These are phyloP conservation scores for Musa itinerans DNA, from an alignment of 176 grass and related monocot genomes.

Conservation along the genomic window DNA sequence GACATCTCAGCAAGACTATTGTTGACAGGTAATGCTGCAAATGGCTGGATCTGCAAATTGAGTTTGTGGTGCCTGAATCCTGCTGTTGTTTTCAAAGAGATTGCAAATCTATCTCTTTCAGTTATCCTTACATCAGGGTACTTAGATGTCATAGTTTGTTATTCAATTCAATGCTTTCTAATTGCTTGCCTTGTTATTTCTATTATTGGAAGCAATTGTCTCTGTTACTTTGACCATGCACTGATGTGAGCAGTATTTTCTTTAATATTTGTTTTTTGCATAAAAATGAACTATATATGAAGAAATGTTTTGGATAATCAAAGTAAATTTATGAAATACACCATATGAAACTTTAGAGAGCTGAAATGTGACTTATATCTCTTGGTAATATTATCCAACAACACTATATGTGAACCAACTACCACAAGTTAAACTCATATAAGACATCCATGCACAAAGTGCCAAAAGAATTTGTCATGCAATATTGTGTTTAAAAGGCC, in stretches of 20 bases:
- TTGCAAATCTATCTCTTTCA: slow-evolving; percentile 65
- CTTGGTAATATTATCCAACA: too few species aligned
- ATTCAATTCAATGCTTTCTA: not conserved
- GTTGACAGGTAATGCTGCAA: slow-evolving; percentile 39
- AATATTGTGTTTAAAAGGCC: too few species aligned
- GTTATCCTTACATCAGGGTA: slow-evolving; percentile 96
- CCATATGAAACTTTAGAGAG: too few species aligned
- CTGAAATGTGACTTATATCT: too few species aligned
- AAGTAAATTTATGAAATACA: not conserved
- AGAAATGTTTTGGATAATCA: not conserved
- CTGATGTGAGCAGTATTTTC: not conserved
- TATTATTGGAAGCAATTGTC: slow-evolving; percentile 3
- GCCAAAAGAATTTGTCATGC: too few species aligned
- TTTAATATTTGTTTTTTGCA: not conserved
- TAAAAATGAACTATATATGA: not conserved
- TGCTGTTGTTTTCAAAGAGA: slow-evolving; percentile 74
- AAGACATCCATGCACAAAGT: too few species aligned
- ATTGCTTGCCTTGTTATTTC: not conserved
- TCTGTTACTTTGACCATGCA: not conserved
- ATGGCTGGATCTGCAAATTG: slow-evolving; percentile 46
- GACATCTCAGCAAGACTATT: not conserved
- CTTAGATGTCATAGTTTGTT: not conserved
- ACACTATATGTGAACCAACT: too few species aligned
- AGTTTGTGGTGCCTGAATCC: slow-evolving; percentile 98
- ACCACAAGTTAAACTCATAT: too few species aligned